Evolutionary conservation across 1,284 basidiomycete species (phyloP).

Genomic region (Sanghuangporus sanghuang): DNA sequence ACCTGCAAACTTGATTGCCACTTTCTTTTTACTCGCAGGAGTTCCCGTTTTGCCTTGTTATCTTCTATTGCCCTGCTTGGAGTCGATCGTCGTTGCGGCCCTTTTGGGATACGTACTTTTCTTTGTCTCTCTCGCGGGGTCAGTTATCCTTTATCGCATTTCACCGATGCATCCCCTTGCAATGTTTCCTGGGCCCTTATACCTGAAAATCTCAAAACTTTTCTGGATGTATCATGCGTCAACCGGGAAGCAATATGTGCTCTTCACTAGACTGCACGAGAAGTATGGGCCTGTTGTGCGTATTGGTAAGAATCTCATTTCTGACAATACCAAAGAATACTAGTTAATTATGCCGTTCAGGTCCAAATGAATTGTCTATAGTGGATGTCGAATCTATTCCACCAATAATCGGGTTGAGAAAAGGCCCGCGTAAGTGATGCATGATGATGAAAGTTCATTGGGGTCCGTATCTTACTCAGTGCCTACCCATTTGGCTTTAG

Average conservation of each 20-base stretch:
- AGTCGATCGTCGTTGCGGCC: slow-evolving; percentile 18
- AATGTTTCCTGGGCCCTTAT: slow-evolving; percentile 21
- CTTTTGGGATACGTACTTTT: slow-evolving; percentile 18
- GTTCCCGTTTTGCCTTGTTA: background rate
- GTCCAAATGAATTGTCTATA: slow-evolving; percentile 18
- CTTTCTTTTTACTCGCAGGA: background rate
- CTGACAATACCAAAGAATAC: background rate
- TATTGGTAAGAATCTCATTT: slow-evolving; percentile 16
- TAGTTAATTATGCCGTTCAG: background rate
- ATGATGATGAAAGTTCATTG: background rate
- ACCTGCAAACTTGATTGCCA: background rate
- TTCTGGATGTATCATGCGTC: slow-evolving; percentile 20
- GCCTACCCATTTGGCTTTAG: background rate
- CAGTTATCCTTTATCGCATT: slow-evolving; percentile 20
- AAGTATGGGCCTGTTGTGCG: slow-evolving; percentile 20
- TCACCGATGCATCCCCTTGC: slow-evolving; percentile 25
- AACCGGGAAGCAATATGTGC: slow-evolving; percentile 6
- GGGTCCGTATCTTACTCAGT: background rate
- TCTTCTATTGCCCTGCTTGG: slow-evolving; percentile 9
- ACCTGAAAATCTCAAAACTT: slow-evolving; percentile 19
- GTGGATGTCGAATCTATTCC: slow-evolving; percentile 25
- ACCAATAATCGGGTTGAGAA: slow-evolving; percentile 14
- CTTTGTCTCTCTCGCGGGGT: slow-evolving; percentile 14
- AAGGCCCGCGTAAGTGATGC: slow-evolving; percentile 1
- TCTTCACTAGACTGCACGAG: slow-evolving; percentile 15